Evolutionary conservation across 192 early-diverging fungal species (phyloP), one percentile per base, ranked within the genome.

Genomic region (Entophlyctis luteolus): DNA sequence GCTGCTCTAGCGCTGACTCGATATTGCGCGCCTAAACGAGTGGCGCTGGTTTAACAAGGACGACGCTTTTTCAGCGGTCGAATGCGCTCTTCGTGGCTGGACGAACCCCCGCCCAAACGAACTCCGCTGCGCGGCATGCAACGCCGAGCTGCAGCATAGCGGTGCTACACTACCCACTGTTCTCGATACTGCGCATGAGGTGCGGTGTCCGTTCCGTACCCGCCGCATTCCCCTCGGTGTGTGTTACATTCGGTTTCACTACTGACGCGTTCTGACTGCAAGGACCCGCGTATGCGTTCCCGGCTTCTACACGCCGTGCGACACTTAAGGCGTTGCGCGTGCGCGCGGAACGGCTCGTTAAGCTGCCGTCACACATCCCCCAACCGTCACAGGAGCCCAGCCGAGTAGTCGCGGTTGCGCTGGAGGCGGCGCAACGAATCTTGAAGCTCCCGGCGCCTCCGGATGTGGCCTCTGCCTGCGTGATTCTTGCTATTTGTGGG

Each of bases 1-100:
- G n/a, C 16, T 23, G 27, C 52, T 16, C 14, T 28, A 53, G 14
- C 16, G 27, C 18, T 53, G 14, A n/a, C n/a, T n/a, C n/a, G n/a
- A n/a, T n/a, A 42, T 42, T 42, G 39, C 8, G 8, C 55, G 23
- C 14, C 18, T 34, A 18, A 18, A 60, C 59, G 59, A 60, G 59
- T 45, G 38, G 39, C 59, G 36, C 18, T 60, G 59, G 59, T 60
- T 60, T 35, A 46, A 38, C 28, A 60, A 60, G 36, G n/a, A 14
- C 12, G 59, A 60, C 29, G 36, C 14, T n/a, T n/a, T 38, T n/a
- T 12, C 38, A 18, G 59, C 59, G 12, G 38, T 28, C 59, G 59
- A 46, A 3, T 60, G 59, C 14, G 59, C 59, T 22, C 20, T n/a
- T 16, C 22, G 8, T 16, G 42, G 59, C 16, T 60, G 59, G 59